A percentile compares a stretch with the other conserved stretches of the same genome.
These are phyloP conservation scores for Apiospora marii DNA, from an alignment of 2,329 filamentous ascomycete species.

Conservation along the genomic window DNA sequence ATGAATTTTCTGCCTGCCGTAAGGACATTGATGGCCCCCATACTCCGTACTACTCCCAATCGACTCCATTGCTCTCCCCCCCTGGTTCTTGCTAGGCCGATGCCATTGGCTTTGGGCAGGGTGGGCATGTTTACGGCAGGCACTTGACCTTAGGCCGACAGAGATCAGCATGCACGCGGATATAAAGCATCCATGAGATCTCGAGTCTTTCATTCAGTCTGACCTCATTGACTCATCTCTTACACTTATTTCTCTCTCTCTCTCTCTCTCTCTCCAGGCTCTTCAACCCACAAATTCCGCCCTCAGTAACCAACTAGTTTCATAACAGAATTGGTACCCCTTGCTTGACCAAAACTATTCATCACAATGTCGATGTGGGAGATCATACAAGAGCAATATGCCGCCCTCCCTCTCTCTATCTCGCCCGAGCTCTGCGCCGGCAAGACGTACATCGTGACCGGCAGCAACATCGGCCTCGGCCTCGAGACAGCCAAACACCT, in stretches of 20 bases:
- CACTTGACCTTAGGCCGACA: not conserved
- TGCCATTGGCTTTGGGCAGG: not conserved
- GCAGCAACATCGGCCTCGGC: conserved; percentile 25
- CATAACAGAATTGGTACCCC: not conserved
- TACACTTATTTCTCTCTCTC: not conserved
- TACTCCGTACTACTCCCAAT: not conserved
- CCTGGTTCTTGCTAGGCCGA: not conserved
- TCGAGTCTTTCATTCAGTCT: not conserved
- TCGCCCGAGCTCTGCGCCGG: conserved; percentile 19
- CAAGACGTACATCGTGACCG: conserved; percentile 26
- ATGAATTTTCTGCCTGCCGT: not conserved
- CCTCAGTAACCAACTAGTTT: not conserved
- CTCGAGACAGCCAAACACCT: conserved; percentile 25
- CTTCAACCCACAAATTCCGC: not conserved
- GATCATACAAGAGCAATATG: not conserved
- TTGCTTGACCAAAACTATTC: not conserved
- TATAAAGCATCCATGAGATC: not conserved
- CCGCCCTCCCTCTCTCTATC: not conserved
- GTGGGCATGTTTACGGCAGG: not conserved
- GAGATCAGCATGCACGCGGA: not conserved
- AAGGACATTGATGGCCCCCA: not conserved
- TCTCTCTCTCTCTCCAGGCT: not conserved
- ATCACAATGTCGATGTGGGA: not conserved
- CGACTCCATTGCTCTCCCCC: not conserved
- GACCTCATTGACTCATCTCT: not conserved